These are phyloP conservation scores for Mallotus repandus DNA, from an alignment of 441 rosid species.

Conservation along the genomic window DNA sequence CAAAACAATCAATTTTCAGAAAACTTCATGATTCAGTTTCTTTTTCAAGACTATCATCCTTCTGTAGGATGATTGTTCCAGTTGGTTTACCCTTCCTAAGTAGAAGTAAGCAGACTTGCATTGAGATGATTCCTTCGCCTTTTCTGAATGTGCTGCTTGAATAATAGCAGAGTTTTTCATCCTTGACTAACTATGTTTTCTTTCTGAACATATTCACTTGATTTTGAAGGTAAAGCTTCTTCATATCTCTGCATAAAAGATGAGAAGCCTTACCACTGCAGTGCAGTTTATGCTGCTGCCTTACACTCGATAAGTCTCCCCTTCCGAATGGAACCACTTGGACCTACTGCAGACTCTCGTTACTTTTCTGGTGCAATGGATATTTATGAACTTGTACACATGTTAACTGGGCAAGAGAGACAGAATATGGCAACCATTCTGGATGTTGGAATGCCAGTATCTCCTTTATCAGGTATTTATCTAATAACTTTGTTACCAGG, in stretches of 20 bases:
- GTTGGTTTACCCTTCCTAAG: slow-evolving; percentile 70
- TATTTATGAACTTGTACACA: slow-evolving; percentile 54
- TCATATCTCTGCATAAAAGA: slow-evolving; percentile 49
- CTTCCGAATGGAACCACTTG: slow-evolving; percentile 57
- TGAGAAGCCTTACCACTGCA: slow-evolving; percentile 71
- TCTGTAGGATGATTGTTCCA: slow-evolving; percentile 68
- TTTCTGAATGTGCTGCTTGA: neutral
- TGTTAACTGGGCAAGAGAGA: slow-evolving; percentile 64
- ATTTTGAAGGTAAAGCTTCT: slow-evolving; percentile 62
- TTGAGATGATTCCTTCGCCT: slow-evolving; percentile 14
- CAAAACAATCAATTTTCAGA: slow-evolving; percentile 49
- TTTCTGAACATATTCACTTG: slow-evolving; percentile 1
- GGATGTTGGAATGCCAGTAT: slow-evolving; percentile 78
- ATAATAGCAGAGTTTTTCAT: neutral
- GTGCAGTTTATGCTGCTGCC: slow-evolving; percentile 84
- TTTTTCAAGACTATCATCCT: slow-evolving; percentile 64
- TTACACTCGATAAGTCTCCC: slow-evolving; percentile 72
- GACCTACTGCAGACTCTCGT: slow-evolving; percentile 44
- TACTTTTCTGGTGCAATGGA: slow-evolving; percentile 54
- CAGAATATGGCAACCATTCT: slow-evolving; percentile 61
- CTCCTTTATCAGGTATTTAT: slow-evolving; percentile 46
- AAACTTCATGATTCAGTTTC: slow-evolving; percentile 81
- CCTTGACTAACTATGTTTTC: too few species aligned
- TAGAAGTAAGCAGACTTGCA: slow-evolving; percentile 44
- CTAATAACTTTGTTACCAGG: neutral